These are phyloP conservation scores for Westerdykella ornata DNA, from an alignment of 2,329 filamentous ascomycete species.

Conservation along the genomic window DNA sequence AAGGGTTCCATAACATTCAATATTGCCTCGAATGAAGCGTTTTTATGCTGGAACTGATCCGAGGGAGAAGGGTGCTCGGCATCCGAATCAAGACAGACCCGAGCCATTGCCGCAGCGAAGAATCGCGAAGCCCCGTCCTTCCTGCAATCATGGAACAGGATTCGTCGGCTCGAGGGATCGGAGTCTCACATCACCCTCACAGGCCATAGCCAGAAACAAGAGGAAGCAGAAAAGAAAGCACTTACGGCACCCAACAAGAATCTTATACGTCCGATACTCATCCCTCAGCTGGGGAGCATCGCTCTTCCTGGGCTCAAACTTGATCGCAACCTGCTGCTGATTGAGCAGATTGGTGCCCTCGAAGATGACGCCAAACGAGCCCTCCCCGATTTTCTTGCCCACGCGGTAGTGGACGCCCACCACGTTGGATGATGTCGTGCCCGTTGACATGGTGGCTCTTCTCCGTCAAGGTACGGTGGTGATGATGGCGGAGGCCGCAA, in stretches of 20 bases:
- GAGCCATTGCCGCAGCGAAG: no score
- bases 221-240: slow-evolving; percentile 29
- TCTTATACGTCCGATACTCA: slow-evolving; percentile 99
- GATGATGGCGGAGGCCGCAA: slow-evolving; percentile 13
- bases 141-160: no score
- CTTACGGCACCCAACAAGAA: slow-evolving; percentile 97
- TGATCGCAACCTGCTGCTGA: slow-evolving; percentile 98
- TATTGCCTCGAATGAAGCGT: no score
- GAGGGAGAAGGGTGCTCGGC: no score
- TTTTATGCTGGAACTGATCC: no score
- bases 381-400: slow-evolving; percentile 99
- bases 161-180: no score
- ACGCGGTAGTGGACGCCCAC: slow-evolving; percentile 98
- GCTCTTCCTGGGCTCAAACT: slow-evolving; percentile 98
- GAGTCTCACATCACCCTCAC: background rate
- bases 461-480: background rate
- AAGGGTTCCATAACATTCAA: background rate
- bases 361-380: slow-evolving; percentile 97
- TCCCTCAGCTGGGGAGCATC: slow-evolving; percentile 96
- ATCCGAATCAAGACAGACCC: no score
- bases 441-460: slow-evolving; percentile 63
- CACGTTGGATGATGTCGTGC: slow-evolving; percentile 88
- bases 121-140: no score
- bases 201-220: background rate
- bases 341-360: slow-evolving; percentile 98